phyloP scores from a whole-genome alignment of 2,329 filamentous ascomycete species.

The Dactylonectria estremocensis region DNA sequence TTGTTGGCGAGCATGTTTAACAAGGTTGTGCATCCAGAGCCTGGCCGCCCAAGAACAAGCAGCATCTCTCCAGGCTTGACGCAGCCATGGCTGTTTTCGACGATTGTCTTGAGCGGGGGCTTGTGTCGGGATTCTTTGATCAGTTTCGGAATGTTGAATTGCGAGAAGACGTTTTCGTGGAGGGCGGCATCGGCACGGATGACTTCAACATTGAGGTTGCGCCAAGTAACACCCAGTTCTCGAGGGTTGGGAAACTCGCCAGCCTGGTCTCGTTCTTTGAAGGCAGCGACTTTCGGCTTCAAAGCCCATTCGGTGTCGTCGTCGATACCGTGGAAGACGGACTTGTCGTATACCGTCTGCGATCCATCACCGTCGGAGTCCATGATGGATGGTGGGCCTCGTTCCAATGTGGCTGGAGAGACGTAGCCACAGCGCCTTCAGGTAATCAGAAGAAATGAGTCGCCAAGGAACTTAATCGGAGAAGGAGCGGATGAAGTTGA shows the following conservation, averaged over 20 bases:
- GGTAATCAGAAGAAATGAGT: conserved; percentile 16
- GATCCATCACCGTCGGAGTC: conserved; percentile 47
- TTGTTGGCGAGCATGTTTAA: conserved; percentile 79
- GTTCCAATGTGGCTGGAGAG: conserved; percentile 23
- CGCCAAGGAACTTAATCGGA: conserved; percentile 8
- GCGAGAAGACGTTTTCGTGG: conserved; percentile 75
- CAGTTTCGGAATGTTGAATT: conserved; percentile 69
- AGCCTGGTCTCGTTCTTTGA: conserved; percentile 59
- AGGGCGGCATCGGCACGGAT: conserved; percentile 73
- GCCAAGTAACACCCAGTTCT: conserved; percentile 76
- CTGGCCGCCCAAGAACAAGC: conserved; percentile 77
- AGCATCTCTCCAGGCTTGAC: conserved; percentile 83
- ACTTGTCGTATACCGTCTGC: conserved; percentile 43
- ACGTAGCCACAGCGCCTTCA: conserved; percentile 22
- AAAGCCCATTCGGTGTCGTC: conserved; percentile 60
- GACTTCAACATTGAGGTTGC: conserved; percentile 75
- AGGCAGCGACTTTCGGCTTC: conserved; percentile 63
- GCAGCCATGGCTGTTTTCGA: conserved; percentile 77
- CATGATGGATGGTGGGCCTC: conserved; percentile 40
- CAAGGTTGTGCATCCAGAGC: conserved; percentile 79
- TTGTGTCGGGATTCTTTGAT: conserved; percentile 68
- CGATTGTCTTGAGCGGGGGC: conserved; percentile 74
- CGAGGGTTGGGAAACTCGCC: conserved; percentile 62
- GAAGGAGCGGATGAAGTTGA: background rate
- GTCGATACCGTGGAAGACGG: conserved; percentile 21